Conservation (phyloP, 768 basidiomycete genomes). For the Coprinopsis strossmayeri region DNA sequence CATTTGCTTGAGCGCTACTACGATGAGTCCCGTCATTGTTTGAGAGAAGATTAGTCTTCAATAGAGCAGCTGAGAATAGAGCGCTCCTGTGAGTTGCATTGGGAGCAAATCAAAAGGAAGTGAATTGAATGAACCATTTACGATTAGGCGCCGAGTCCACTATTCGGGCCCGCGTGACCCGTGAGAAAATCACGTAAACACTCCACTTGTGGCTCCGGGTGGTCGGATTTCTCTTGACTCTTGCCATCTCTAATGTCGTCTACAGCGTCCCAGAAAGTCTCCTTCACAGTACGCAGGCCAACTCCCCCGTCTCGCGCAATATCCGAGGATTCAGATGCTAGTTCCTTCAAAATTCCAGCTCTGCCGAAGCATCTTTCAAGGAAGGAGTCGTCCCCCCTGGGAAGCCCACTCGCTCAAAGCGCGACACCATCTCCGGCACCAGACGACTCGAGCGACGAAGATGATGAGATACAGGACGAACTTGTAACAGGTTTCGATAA, state of each 20-base stretch:
- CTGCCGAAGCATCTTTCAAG: conserved; percentile 50
- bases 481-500: conserved; percentile 67
- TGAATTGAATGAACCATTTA: neutral
- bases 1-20: too few species aligned
- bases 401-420: conserved; percentile 52
- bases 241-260: conserved; percentile 10
- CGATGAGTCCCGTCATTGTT: too few species aligned
- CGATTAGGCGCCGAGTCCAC: neutral
- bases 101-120: too few species aligned
- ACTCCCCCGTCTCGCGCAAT: conserved; percentile 57
- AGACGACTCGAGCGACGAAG: conserved; percentile 52
- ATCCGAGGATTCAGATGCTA: conserved; percentile 62
- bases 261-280: conserved; percentile 40
- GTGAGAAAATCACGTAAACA: neutral
- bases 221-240: neutral
- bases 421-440: conserved; percentile 20
- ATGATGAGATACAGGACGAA: conserved; percentile 51
- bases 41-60: too few species aligned
- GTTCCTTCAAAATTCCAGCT: conserved; percentile 50
- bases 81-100: too few species aligned
- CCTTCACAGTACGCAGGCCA: conserved; percentile 82
- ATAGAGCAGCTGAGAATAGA: too few species aligned
- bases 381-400: conserved; percentile 33
- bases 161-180: neutral
- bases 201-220: neutral